Evolutionary conservation across 2,329 filamentous ascomycete species (phyloP).

Genomic region (Sclerotiophoma versabilis): DNA sequence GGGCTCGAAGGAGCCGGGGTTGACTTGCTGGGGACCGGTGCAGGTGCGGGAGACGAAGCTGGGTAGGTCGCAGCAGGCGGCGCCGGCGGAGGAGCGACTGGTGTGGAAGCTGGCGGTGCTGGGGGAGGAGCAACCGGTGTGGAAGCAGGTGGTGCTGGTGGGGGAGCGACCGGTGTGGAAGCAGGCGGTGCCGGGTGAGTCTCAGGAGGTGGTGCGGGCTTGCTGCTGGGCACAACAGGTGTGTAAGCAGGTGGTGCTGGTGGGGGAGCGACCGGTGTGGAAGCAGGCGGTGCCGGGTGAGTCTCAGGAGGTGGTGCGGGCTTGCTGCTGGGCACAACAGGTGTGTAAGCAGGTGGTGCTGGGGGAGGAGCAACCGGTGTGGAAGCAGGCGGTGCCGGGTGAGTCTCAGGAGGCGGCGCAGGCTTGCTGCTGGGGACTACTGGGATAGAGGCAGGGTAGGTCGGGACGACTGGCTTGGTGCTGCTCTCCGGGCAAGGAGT

Average conservation of each 20-base stretch:
- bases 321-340: constrained; percentile 10
- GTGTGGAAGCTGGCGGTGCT: constrained; percentile 7
- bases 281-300: constrained; percentile 9
- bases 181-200: constrained; percentile 6
- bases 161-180: constrained; percentile 4
- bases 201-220: constrained; percentile 4
- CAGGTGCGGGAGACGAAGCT: constrained; percentile 1
- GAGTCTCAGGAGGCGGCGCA: constrained; percentile 5
- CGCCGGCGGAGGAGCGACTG: constrained; percentile 9
- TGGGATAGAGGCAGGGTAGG: background rate
- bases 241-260: constrained; percentile 5
- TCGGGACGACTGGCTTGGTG: too few relatives aligned
- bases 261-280: constrained; percentile 7
- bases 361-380: background rate
- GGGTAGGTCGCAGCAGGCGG: constrained; percentile 12
- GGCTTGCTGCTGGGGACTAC: constrained; percentile 14
- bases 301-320: constrained; percentile 1
- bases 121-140: constrained; percentile 2
- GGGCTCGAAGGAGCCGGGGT: constrained; percentile 9
- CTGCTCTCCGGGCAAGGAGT: too few relatives aligned
- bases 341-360: constrained; percentile 12
- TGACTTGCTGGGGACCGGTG: constrained; percentile 14
- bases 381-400: constrained; percentile 1
- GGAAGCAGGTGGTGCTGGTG: constrained; percentile 1
- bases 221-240: constrained; percentile 2